phyloP scores from a whole-genome alignment of 768 basidiomycete genomes.

The Fomitopsis pulvina region DNA sequence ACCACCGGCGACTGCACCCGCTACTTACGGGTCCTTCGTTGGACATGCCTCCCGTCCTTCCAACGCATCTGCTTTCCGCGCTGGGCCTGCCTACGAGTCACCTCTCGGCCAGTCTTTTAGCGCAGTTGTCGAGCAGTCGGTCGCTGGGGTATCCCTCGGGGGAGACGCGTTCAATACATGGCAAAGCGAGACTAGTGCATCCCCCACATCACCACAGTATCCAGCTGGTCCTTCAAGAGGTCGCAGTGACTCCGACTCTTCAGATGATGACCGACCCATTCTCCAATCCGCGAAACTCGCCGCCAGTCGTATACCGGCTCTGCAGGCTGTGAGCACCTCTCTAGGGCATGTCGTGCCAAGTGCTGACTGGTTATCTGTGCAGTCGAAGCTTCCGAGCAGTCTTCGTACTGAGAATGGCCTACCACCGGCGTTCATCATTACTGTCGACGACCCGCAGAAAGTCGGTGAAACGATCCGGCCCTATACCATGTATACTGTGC shows the following conservation, averaged over 20 bases:
- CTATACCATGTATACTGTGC: slow-evolving; percentile 96
- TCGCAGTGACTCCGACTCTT: slow-evolving; percentile 24
- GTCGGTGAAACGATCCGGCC: slow-evolving; percentile 93
- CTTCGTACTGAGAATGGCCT: slow-evolving; percentile 38
- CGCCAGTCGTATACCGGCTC: slow-evolving; percentile 2
- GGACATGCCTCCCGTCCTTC: slow-evolving; percentile 14
- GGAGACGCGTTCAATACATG: slow-evolving; percentile 45
- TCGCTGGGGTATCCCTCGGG: slow-evolving; percentile 40
- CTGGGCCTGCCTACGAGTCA: slow-evolving; percentile 14
- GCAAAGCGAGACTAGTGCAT: slow-evolving; percentile 31
- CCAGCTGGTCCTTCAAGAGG: neutral
- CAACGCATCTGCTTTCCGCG: slow-evolving; percentile 11
- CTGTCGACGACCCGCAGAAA: slow-evolving; percentile 95
- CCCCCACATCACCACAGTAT: slow-evolving; percentile 24
- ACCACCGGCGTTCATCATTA: slow-evolving; percentile 73
- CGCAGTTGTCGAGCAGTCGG: slow-evolving; percentile 24
- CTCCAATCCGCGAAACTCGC: slow-evolving; percentile 18
- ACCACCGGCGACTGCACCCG: slow-evolving; percentile 29
- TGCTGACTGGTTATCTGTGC: no score
- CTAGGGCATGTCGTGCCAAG: no score
- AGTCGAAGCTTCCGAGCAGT: neutral
- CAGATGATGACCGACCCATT: slow-evolving; percentile 27
- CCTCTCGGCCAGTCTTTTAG: slow-evolving; percentile 25
- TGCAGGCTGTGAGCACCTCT: neutral
- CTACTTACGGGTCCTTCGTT: slow-evolving; percentile 23